These are phyloP conservation scores for Neostapfia colusana DNA, from an alignment of 176 grass and related monocot genomes.

Conservation along the genomic window DNA sequence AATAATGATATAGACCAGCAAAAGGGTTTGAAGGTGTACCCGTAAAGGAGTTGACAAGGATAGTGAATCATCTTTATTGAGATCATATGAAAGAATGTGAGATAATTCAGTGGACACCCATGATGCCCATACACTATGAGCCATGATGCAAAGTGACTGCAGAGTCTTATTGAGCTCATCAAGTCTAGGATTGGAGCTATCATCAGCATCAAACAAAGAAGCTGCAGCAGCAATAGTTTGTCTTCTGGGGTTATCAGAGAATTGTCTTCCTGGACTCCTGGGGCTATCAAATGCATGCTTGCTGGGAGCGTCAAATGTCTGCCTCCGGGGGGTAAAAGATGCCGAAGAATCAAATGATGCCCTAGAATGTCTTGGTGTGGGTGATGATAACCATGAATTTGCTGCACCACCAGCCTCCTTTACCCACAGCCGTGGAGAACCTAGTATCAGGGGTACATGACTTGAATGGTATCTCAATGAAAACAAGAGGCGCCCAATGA, in stretches of 20 bases:
- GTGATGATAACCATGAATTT: conserved; percentile 59
- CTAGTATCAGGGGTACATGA: conserved; percentile 84
- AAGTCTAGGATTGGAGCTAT: conserved; percentile 69
- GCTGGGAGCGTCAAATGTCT: conserved; percentile 64
- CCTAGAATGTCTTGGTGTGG: conserved; percentile 59
- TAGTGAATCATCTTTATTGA: conserved; percentile 86
- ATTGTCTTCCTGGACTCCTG: conserved; percentile 67
- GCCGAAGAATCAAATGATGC: conserved; percentile 48
- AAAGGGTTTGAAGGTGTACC: conserved; percentile 45
- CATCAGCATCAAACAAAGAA: conserved; percentile 78
- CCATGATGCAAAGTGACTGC: conserved; percentile 64
- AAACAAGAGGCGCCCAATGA: conserved; percentile 88
- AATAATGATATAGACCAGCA: conserved; percentile 9
- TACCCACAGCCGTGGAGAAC: conserved; percentile 87
- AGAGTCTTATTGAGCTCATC: conserved; percentile 88
- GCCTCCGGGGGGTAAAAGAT: conserved; percentile 58
- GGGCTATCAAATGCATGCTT: conserved; percentile 73
- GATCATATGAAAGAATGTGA: conserved; percentile 69
- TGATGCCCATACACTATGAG: conserved; percentile 82
- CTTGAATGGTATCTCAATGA: conserved; percentile 85
- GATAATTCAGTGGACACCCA: conserved; percentile 86
- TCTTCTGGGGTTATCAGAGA: conserved; percentile 61
- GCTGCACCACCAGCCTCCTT: conserved; percentile 53
- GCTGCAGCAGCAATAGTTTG: conserved; percentile 83
- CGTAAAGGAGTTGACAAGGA: conserved; percentile 71